These are phyloP conservation scores for Chlorociboria aeruginascens DNA, from an alignment of 495 filamentous ascomycete genomes.

Conservation along the genomic window DNA sequence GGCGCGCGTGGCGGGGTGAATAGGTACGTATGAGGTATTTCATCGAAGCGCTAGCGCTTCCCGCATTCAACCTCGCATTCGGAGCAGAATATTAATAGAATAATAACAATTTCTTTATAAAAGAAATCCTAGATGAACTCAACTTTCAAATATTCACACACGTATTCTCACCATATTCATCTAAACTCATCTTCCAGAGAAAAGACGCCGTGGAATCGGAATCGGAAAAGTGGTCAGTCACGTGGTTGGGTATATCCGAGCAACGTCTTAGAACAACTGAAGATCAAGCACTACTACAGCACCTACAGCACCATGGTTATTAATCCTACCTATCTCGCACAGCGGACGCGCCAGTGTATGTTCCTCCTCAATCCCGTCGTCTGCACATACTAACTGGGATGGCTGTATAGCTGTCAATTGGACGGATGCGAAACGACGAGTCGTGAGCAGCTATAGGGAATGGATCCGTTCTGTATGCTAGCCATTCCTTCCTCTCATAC, in stretches of 20 bases:
- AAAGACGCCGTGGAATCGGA: too few species aligned
- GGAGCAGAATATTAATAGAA: too few species aligned
- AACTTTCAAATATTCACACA: too few species aligned
- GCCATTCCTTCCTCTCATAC: neutral
- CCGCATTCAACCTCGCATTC: too few species aligned
- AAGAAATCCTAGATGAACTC: too few species aligned
- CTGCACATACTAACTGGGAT: conserved; percentile 5
- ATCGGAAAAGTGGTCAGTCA: too few species aligned
- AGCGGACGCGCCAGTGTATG: conserved; percentile 83
- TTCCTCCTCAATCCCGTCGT: conserved; percentile 15
- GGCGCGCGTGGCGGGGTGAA: conserved; percentile 10
- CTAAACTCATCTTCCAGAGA: too few species aligned
- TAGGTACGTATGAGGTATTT: too few species aligned
- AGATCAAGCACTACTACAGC: neutral
- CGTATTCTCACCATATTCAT: too few species aligned
- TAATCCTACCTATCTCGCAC: conserved; percentile 85
- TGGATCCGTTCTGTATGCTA: conserved; percentile 84
- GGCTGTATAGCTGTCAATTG: conserved; percentile 76
- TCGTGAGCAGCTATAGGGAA: conserved; percentile 76
- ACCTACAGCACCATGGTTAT: conserved; percentile 47
- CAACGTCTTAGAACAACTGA: neutral
- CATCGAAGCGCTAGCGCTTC: too few species aligned
- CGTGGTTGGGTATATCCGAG: too few species aligned
- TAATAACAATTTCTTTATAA: too few species aligned
- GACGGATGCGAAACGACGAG: conserved; percentile 70